Percentiles rank a stretch among this genome's conserved stretches.
Conservation (phyloP, 805 yeast species). For the Candida odintsovae region DNA sequence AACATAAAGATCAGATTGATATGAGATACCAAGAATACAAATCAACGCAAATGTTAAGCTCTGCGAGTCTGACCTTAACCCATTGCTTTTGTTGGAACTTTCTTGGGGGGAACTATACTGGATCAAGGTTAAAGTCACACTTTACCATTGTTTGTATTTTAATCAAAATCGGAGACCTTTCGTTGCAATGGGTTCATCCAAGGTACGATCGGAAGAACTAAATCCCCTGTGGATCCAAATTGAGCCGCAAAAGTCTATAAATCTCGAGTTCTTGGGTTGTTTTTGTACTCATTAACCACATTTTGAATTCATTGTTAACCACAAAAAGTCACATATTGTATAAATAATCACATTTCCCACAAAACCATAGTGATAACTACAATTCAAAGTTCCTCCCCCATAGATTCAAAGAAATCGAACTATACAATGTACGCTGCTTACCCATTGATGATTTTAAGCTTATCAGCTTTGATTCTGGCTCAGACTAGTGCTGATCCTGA, state of each 20-base stretch:
- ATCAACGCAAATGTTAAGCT: too few species aligned
- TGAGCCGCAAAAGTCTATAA: neutral
- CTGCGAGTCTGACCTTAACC: too few species aligned
- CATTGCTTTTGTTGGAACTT: too few species aligned
- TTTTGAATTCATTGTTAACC: neutral
- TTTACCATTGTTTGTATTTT: too few species aligned
- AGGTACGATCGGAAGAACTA: too few species aligned
- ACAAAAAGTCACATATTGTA: neutral
- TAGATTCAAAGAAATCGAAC: neutral
- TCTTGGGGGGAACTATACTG: too few species aligned
- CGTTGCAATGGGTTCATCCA: too few species aligned
- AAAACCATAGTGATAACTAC: neutral
- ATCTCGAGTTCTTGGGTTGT: neutral
- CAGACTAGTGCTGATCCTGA: constrained; percentile 2
- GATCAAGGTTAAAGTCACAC: too few species aligned
- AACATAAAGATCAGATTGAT: too few species aligned
- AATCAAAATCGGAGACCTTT: too few species aligned
- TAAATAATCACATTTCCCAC: neutral
- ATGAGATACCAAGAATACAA: too few species aligned
- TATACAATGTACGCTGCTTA: neutral
- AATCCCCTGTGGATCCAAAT: too few species aligned
- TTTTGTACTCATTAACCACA: neutral
- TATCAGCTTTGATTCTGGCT: constrained; percentile 21
- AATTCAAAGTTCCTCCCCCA: neutral
- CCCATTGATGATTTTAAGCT: constrained; percentile 7